Conservation (phyloP, 176 grass and related monocot species). For the Avena insularis region DNA sequence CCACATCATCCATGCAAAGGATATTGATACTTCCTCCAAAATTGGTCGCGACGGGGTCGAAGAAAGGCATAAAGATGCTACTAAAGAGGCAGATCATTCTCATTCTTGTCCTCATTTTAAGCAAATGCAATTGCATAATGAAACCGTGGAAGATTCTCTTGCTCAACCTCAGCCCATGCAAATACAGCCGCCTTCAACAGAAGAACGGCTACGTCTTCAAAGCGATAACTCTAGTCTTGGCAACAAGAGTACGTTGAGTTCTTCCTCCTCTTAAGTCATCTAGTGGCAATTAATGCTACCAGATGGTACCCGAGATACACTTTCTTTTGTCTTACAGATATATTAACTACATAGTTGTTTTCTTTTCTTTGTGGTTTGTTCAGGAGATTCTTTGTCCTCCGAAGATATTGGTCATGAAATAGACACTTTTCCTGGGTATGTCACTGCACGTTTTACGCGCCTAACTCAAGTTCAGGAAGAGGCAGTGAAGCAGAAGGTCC, state of each 20-base stretch:
- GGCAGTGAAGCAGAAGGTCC: constrained; percentile 10
- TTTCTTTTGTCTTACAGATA: constrained; percentile 18
- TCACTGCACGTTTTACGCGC: neutral
- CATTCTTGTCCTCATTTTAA: neutral
- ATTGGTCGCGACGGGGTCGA: neutral
- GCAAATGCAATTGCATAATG: neutral
- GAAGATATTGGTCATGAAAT: constrained; percentile 7
- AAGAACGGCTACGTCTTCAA: neutral
- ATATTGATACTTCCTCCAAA: neutral
- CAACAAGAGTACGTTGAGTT: neutral
- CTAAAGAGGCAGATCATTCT: neutral
- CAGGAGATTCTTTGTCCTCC: constrained; percentile 1
- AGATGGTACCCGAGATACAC: constrained; percentile 7
- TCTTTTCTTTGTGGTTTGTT: neutral
- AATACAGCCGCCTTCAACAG: neutral
- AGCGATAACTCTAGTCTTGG: neutral
- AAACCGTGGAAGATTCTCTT: neutral
- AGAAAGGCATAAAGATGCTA: neutral
- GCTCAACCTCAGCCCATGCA: neutral
- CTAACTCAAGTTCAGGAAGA: neutral
- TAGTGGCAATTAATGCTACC: constrained; percentile 12
- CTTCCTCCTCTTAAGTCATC: neutral
- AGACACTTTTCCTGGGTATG: neutral
- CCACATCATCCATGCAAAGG: constrained; percentile 3
- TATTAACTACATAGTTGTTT: neutral